Conservation (phyloP, 331 rosid genomes). For the Saraca asoca region DNA sequence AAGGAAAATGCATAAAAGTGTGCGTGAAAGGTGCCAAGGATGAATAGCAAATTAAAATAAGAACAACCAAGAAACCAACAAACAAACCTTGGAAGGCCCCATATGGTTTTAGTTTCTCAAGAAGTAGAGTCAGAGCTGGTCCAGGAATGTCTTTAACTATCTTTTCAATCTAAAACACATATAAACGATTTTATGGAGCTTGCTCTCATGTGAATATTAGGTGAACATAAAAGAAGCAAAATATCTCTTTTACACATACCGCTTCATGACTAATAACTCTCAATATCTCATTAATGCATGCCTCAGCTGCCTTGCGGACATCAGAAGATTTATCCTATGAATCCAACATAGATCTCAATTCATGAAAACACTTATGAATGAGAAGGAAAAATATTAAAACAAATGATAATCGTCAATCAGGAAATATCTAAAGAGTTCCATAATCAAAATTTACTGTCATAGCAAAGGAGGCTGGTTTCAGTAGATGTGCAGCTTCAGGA, state of each 20-base stretch:
- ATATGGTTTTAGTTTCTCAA: slow-evolving; percentile 70
- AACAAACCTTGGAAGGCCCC: slow-evolving; percentile 72
- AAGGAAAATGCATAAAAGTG: slow-evolving; percentile 18
- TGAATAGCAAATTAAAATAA: slow-evolving; percentile 15
- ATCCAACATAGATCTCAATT: slow-evolving; percentile 35
- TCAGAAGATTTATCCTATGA: slow-evolving; percentile 93
- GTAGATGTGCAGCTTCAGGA: slow-evolving; percentile 82
- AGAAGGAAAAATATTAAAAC: slow-evolving; percentile 18
- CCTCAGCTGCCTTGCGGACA: slow-evolving; percentile 96
- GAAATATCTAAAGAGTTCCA: slow-evolving; percentile 6
- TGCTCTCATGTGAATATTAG: slow-evolving; percentile 22
- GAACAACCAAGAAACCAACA: slow-evolving; percentile 17
- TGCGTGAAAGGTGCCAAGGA: slow-evolving; percentile 20
- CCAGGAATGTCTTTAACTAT: slow-evolving; percentile 73
- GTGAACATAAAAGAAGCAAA: slow-evolving; percentile 6
- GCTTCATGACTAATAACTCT: slow-evolving; percentile 82
- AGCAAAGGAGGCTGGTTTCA: slow-evolving; percentile 88
- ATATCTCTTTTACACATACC: slow-evolving; percentile 47
- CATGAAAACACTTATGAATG: background rate
- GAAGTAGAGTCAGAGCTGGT: slow-evolving; percentile 72
- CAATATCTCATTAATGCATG: slow-evolving; percentile 80
- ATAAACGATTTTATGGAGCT: slow-evolving; percentile 27
- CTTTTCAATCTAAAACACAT: slow-evolving; percentile 72
- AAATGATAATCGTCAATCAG: background rate
- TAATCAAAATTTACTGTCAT: slow-evolving; percentile 61